A percentile compares a stretch with the other conserved stretches of the same genome.
phyloP scores from a whole-genome alignment of 805 yeast species.

The Ogataea pini region DNA sequence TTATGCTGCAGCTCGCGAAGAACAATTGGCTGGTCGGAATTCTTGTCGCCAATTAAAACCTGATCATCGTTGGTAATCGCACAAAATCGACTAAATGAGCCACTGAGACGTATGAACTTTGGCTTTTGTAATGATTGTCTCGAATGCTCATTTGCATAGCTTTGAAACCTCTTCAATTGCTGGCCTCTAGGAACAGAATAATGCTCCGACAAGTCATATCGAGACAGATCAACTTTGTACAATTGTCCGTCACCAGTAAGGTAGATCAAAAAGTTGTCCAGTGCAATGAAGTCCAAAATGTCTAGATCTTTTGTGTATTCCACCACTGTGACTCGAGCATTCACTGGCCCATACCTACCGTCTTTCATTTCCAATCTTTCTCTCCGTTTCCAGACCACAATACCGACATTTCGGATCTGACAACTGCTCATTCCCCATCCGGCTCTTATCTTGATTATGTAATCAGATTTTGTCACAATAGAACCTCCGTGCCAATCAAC shows the following conservation, averaged over 20 bases:
- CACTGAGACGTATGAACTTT: conserved; percentile 51
- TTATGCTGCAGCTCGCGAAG: conserved; percentile 46
- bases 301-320: conserved; percentile 35
- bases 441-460: conserved; percentile 50
- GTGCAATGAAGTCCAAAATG: conserved; percentile 56
- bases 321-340: conserved; percentile 43
- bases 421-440: conserved; percentile 69
- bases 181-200: conserved; percentile 9
- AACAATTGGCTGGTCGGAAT: conserved; percentile 36
- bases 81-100: conserved; percentile 55
- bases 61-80: conserved; percentile 54
- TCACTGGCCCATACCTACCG: conserved; percentile 30
- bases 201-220: conserved; percentile 18
- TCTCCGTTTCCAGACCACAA: conserved; percentile 57
- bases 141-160: conserved; percentile 37
- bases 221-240: conserved; percentile 37
- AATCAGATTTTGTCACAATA: conserved; percentile 21
- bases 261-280: conserved; percentile 53
- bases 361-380: conserved; percentile 24
- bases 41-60: conserved; percentile 42
- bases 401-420: conserved; percentile 49
- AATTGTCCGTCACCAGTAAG: conserved; percentile 47
- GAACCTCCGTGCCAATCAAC: conserved; percentile 23
- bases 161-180: conserved; percentile 26
- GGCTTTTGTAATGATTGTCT: conserved; percentile 24